Evolutionary conservation across 139 green algal species (phyloP).

Genomic region (Microglena sp.): DNA sequence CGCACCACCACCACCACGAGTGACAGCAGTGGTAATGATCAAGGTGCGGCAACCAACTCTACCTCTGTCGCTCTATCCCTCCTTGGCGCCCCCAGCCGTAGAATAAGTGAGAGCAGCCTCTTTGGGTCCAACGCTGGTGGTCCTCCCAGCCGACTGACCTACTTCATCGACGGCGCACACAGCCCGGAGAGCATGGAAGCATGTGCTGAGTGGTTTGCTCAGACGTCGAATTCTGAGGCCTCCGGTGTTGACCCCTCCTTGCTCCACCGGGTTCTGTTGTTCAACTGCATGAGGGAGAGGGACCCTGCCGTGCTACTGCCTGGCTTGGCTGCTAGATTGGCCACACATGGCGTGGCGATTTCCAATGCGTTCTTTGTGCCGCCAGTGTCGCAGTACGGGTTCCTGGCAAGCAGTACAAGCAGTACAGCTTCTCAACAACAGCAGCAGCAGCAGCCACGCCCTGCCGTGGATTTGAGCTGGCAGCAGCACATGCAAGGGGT

Average conservation of each 20-base stretch:
- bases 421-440: too few species aligned
- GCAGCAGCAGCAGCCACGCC: not conserved
- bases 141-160: conserved; percentile 44
- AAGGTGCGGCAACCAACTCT: too few species aligned
- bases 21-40: too few species aligned
- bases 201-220: conserved; percentile 85
- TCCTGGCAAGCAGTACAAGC: conserved; percentile 15
- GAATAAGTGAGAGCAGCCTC: too few species aligned
- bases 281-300: conserved; percentile 90
- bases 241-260: not conserved
- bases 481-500: conserved; percentile 14
- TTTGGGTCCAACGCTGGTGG: too few species aligned
- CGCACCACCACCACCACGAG: too few species aligned
- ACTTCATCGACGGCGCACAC: conserved; percentile 94
- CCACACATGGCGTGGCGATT: conserved; percentile 8
- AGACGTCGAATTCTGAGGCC: conserved; percentile 7
- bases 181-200: conserved; percentile 84
- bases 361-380: conserved; percentile 67
- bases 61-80: too few species aligned
- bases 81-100: too few species aligned
- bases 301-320: conserved; percentile 68
- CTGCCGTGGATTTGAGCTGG: conserved; percentile 13
- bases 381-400: conserved; percentile 37
- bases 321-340: conserved; percentile 38
- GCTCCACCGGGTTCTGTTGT: conserved; percentile 62